Base-by-base conservation (phyloP, 306 rosid species). In the Dicorynia guianensis region DNA sequence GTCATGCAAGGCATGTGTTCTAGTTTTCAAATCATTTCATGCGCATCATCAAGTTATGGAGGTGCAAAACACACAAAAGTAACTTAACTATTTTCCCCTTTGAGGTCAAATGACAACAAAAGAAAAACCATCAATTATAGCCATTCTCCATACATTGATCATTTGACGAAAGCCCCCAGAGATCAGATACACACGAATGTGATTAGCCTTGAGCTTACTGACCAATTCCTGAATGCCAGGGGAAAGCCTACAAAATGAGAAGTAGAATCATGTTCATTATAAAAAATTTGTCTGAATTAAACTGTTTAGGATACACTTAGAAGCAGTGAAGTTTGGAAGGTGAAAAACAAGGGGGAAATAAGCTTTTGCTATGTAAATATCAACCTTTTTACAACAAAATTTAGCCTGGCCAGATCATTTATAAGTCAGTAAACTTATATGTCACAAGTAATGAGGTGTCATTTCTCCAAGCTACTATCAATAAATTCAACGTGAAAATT, bases 91-190 rank as follows among this genome's bases (percentile, higher is more conserved):
- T 62, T 76, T 72, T 43, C 59, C 66, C 39, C 30, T 60, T 17
- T 60, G 46, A 8, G 38, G 40, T 11, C 40, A 52, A 78, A 65
- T 25, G 59, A 74, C 78, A 18, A 47, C 38, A 10, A 63, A 39
- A 57, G 60, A 75, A 75, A 69, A 67, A 50, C 36, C 65, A 74
- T 42, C 38, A 20, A 60, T 30, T 20, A 49, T 20, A 30, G 54
- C 25, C 54, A 81, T 52, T 58, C 49, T 44, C 14, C 97, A n/a
- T 86, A 95, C 99, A 79, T 89, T 77, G 84, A 95, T 95, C 97
- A 95, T 95, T 84, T 90, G 97, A 19, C 97, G 91, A 79, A 95
- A 95, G 77, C 99, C 99, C 35, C 99, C 97, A 4, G 99, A 95
- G 83, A 95, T 85, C 73, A 95, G 88, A 85, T 83, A 95, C 71